Evolutionary conservation across 495 filamentous ascomycete genomes (phyloP).

Genomic region (Glonium stellatum): DNA sequence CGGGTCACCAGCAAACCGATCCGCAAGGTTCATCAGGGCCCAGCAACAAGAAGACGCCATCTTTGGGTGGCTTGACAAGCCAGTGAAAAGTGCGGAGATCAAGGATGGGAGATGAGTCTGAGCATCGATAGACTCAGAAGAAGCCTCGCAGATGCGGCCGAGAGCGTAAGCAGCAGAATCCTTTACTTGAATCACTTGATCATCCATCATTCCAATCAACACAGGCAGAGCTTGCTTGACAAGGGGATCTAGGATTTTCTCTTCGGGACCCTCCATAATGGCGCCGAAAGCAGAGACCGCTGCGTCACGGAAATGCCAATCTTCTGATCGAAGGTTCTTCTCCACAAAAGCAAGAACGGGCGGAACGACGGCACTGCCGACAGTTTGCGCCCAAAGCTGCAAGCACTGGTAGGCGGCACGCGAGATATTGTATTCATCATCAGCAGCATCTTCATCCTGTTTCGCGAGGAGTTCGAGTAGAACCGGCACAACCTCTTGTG

Average conservation of each 20-base stretch:
- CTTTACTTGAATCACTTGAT: constrained; percentile 77
- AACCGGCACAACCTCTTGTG: constrained; percentile 86
- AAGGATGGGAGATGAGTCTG: constrained; percentile 70
- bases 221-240: constrained; percentile 91
- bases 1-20: constrained; percentile 79
- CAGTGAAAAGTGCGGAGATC: constrained; percentile 81
- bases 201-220: constrained; percentile 93
- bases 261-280: constrained; percentile 97
- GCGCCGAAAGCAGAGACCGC: constrained; percentile 97
- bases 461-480: constrained; percentile 82
- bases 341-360: constrained; percentile 88
- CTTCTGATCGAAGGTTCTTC: constrained; percentile 75
- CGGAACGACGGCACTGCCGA: constrained; percentile 69
- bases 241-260: constrained; percentile 77
- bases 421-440: constrained; percentile 95
- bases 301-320: constrained; percentile 90
- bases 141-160: constrained; percentile 88
- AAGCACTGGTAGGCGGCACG: constrained; percentile 95
- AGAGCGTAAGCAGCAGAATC: constrained; percentile 97
- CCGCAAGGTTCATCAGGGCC: constrained; percentile 97
- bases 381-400: constrained; percentile 88
- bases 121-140: constrained; percentile 81
- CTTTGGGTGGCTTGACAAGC: constrained; percentile 84
- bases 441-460: constrained; percentile 92
- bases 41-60: constrained; percentile 98